phyloP scores from a whole-genome alignment of 768 basidiomycete genomes.

The Pisolithus albus region DNA sequence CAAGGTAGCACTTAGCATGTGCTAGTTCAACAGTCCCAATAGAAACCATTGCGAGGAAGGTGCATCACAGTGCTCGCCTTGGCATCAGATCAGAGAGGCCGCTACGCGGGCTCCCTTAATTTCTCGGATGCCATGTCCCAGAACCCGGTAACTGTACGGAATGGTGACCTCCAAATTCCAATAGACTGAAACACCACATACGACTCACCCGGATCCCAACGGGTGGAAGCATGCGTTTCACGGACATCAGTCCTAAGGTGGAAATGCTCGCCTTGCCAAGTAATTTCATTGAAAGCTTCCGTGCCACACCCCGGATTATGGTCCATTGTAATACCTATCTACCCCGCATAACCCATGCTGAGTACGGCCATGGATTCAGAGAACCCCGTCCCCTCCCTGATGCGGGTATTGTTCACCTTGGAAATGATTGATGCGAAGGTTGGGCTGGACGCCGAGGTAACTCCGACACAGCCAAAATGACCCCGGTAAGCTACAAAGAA shows the following conservation, averaged over 20 bases:
- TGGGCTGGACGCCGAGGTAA: slow-evolving; percentile 62
- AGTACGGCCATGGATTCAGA: slow-evolving; percentile 58
- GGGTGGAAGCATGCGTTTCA: slow-evolving; percentile 36
- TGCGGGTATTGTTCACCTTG: slow-evolving; percentile 57
- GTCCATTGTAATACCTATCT: slow-evolving; percentile 57
- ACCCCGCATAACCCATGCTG: slow-evolving; percentile 5
- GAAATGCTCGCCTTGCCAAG: not conserved
- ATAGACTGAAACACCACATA: not conserved
- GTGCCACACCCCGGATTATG: slow-evolving; percentile 58
- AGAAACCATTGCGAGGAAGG: too few relatives aligned
- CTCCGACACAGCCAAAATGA: slow-evolving; percentile 33
- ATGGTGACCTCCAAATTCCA: slow-evolving; percentile 1
- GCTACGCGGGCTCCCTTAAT: too few relatives aligned
- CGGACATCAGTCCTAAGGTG: not conserved
- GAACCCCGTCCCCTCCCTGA: slow-evolving; percentile 40
- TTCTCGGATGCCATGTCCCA: too few relatives aligned
- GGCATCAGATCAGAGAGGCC: not conserved
- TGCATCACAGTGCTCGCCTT: too few relatives aligned
- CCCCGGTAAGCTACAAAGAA: slow-evolving; percentile 47
- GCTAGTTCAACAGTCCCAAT: not conserved
- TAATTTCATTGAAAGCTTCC: slow-evolving; percentile 44
- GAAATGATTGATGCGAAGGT: slow-evolving; percentile 59
- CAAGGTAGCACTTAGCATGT: slow-evolving; percentile 39
- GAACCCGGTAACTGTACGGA: slow-evolving; percentile 36
- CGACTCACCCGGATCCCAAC: slow-evolving; percentile 54